Evolutionary conservation across 352 stramenopile species (phyloP), one percentile per base, ranked within the genome.

Genomic region (Globisporangium emineosum): DNA sequence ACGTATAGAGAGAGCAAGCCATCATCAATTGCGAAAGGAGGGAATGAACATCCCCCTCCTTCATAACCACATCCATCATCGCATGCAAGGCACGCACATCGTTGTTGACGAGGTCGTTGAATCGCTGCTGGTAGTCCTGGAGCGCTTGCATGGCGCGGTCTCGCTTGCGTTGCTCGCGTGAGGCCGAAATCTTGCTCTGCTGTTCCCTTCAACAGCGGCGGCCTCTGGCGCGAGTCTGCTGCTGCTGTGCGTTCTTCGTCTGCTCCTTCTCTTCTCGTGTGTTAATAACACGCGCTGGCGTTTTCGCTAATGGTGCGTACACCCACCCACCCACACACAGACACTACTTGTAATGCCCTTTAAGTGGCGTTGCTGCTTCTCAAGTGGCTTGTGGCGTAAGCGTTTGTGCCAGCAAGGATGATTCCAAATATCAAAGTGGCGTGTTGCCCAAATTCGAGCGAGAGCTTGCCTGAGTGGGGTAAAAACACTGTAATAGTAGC

Each of bases 41-140:
- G 42, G 17, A 21, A n/a, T 8, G 15, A 19, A 49, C 4, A n/a
- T 3, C 40, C 13, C 5, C 4, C 15, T 17, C 40, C 12, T 12
- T 1, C 33, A 57, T 32, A 55, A 50, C 61, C 19, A 70, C 59
- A 59, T 56, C 35, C 56, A n/a, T 13, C 10, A 23, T 45, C 6
- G 35, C 40, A 56, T 29, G 45, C 21, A 19, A 60, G 30, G 25
- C 33, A 69, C 77, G 63, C 76, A 86, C 77, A 49, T 92, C 83
- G 66, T 80, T 83, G 66, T 86, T 86, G 30, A 92, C 83, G 37
- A 90, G 74, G 68, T 92, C 83, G 42, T 81, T 92, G 69, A 92
- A 84, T 58, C 83, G 79, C 73, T 92, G 80, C 54, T 89, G 80
- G 65, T 84, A 84, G 71, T 89, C 83, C 64, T 90, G 83, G 37